Evolutionary conservation across 2,329 filamentous ascomycete species (phyloP).

Genomic region (Triangularia setosa): DNA sequence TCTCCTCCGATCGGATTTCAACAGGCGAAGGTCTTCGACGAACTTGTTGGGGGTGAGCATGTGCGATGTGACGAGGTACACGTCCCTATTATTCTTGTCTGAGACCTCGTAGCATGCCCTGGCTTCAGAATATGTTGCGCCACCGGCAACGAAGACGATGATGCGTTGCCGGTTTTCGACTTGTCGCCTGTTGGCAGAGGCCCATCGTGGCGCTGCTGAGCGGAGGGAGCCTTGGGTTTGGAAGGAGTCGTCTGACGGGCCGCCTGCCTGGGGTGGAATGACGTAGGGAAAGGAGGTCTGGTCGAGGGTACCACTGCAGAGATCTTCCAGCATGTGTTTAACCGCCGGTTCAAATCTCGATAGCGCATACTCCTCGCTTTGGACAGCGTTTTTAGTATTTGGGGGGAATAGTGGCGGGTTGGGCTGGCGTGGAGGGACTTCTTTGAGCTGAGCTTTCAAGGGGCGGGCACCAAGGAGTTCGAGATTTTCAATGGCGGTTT

Average conservation of each 20-base stretch:
- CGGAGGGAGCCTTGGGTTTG: constrained; percentile 71
- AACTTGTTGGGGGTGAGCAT: constrained; percentile 87
- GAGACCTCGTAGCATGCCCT: constrained; percentile 86
- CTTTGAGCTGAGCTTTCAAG: constrained; percentile 63
- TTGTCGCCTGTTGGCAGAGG: constrained; percentile 69
- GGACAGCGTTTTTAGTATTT: constrained; percentile 52
- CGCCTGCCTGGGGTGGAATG: constrained; percentile 62
- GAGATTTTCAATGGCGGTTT: constrained; percentile 70
- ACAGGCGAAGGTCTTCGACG: constrained; percentile 58
- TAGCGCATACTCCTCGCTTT: constrained; percentile 75
- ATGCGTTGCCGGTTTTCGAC: constrained; percentile 84
- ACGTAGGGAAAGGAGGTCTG: constrained; percentile 66
- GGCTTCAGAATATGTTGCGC: constrained; percentile 88
- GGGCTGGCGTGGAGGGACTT: constrained; percentile 55
- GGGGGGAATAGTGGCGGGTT: constrained; percentile 67
- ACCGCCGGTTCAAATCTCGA: constrained; percentile 80
- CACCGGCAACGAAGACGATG: constrained; percentile 92
- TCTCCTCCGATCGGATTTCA: constrained; percentile 69
- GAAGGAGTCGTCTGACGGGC: constrained; percentile 48
- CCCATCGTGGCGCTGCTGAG: constrained; percentile 93
- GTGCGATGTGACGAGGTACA: constrained; percentile 86
- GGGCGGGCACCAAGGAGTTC: constrained; percentile 76
- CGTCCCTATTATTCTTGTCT: constrained; percentile 66
- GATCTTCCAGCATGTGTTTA: constrained; percentile 76
- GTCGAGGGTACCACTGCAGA: constrained; percentile 65